Base-by-base conservation (phyloP, 2,329 filamentous ascomycete genomes). In the Fusarium hainanense region DNA sequence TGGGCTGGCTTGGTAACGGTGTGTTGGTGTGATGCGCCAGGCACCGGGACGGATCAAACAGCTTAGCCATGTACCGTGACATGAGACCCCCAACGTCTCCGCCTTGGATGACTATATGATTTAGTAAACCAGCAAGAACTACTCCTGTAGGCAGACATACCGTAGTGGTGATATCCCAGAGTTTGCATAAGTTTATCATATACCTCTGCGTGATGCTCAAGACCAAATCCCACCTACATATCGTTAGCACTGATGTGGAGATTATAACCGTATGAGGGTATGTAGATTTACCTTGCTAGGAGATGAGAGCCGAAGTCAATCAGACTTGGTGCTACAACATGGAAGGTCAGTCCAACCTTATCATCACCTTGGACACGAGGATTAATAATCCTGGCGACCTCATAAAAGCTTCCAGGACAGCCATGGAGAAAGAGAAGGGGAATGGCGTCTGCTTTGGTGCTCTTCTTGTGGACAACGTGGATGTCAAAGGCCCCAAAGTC, bases 11-110 rank as follows among this genome's bases (percentile, higher is more conserved):
- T 18, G 32, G 32, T 2, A 34, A 18, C 5, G 32, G 32, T 5
- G 32, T 34, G 32, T 34, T 34, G 32, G 16, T 34, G 5, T 34
- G 16, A 34, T 34, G 32, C 8, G 32, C 32, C 16, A 34, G 32
- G 32, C 32, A 34, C 1, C 32, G 32, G 16, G 32, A 34, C 8
- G 32, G 8, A 18, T 16, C 32, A 10, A 59, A 59, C 7, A n/a
- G 8, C 0, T 56, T 21, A 7, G 56, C 30, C 9, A 44, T 41
- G 2, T 56, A 57, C 0, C 56, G 41, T 25, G 37, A 30, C 0
- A 59, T 59, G 3, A 59, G 30, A 12, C 50, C 50, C 0, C 56
- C 56, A 7, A 59, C 55, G 11, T 59, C 56, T 14, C 56, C 56
- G 2, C 56, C 56, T 41, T 59, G 56, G 2, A 46, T 30, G 4